phyloP scores from a whole-genome alignment of 2,329 filamentous ascomycete species.

The Diaporthe amygdali region DNA sequence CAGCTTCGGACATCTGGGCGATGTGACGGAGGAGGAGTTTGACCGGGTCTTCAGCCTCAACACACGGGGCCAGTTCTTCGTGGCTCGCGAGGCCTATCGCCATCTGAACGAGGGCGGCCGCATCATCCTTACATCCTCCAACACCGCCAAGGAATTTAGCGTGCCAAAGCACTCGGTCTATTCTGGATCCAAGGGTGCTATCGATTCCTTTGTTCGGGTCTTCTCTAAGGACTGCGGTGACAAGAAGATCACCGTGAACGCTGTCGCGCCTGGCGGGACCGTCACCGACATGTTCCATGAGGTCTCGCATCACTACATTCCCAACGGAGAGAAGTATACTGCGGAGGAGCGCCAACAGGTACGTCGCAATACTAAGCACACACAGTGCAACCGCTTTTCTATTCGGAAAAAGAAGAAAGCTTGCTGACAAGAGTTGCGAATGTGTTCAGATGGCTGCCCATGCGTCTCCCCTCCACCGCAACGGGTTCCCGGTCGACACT shows the following conservation, averaged over 20 bases:
- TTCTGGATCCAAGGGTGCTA: slow-evolving; percentile 76
- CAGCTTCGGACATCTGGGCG: slow-evolving; percentile 70
- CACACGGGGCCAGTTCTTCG: slow-evolving; percentile 73
- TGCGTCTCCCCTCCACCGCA: slow-evolving; percentile 70
- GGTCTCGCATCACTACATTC: slow-evolving; percentile 67
- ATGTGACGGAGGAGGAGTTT: slow-evolving; percentile 73
- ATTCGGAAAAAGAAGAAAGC: neutral
- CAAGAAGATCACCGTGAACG: slow-evolving; percentile 68
- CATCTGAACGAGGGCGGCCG: slow-evolving; percentile 71
- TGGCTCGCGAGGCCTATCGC: slow-evolving; percentile 73
- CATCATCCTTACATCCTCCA: slow-evolving; percentile 75
- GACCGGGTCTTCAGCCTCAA: slow-evolving; percentile 74
- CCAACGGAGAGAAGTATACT: slow-evolving; percentile 57
- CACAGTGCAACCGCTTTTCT: neutral
- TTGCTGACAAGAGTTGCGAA: too few species aligned
- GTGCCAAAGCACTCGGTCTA: slow-evolving; percentile 76
- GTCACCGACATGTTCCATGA: slow-evolving; percentile 70
- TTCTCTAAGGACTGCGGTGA: slow-evolving; percentile 73
- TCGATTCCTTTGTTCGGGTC: slow-evolving; percentile 77
- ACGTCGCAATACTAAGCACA: slow-evolving; percentile 27
- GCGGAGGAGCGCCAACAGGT: slow-evolving; percentile 62
- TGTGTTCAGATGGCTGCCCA: slow-evolving; percentile 67
- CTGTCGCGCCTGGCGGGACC: slow-evolving; percentile 66
- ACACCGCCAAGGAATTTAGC: slow-evolving; percentile 69
- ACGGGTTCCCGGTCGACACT: slow-evolving; percentile 71